Base-by-base conservation (phyloP, 2,329 filamentous ascomycete genomes). In the Tolypocladium sp. region DNA sequence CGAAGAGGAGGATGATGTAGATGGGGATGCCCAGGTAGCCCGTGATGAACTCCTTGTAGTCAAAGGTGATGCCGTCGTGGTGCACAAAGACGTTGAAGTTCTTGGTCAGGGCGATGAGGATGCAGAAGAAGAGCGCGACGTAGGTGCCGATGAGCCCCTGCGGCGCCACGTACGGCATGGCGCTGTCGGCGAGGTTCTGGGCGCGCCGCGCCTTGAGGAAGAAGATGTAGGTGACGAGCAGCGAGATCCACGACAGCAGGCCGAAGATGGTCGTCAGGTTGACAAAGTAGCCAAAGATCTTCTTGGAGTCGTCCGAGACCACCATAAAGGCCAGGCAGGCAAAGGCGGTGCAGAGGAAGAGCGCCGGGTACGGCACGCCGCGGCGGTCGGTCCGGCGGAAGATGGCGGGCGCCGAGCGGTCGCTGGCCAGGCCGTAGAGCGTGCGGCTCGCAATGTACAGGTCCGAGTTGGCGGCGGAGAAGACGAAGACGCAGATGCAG, bases 61-160 rank as follows among this genome's bases (percentile, higher is more conserved):
- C 83, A 64, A 90, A 90, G 56, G 77, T 77, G 57, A 79, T 79
- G 59, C 71, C 65, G 65, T 73, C 79, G 77, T 64, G 76, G 68
- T 65, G 70, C 62, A 84, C 78, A 72, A 94, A 94, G 60, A 88
- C 86, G 59, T 83, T 79, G 73, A 85, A 94, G 79, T 91, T 92
- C 82, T 94, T 95, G 68, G 90, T 93, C 57, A 95, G 69, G 2
- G 88, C 83, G 62, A 94, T 89, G 40, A 94, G 69, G 67, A 81
- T 79, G 74, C 88, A 91, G 74, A 91, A 86, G 68, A 79, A 76
- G 2, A 94, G 79, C 0, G 88, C 88, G 60, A 77, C 76, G 68
- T 85, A 85, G 0, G 87, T 91, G 13, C 90, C 91, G 62, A 71
- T 82, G 42, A 85, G 74, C n/a, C 90, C 89, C 20, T 92, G 79